Conservation (phyloP, 139 green algal genomes). For the Chlamydomonas asymmetrica region DNA sequence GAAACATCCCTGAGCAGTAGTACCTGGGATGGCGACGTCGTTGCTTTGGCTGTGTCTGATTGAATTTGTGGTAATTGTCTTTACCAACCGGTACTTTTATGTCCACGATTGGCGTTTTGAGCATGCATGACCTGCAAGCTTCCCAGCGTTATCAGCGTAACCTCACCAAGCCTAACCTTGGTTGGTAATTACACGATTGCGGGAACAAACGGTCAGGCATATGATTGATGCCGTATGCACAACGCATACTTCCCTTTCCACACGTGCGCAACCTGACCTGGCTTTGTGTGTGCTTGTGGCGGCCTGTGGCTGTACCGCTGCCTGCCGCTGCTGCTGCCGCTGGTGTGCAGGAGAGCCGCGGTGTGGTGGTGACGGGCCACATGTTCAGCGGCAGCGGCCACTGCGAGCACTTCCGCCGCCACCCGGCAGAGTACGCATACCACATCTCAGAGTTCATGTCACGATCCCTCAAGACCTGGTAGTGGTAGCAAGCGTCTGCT, state of each 20-base stretch:
- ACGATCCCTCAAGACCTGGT: constrained; percentile 26
- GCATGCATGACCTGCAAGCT: too few relatives aligned
- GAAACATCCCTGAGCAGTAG: too few relatives aligned
- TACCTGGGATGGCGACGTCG: too few relatives aligned
- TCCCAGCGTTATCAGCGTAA: not conserved
- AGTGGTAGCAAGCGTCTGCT: too few relatives aligned
- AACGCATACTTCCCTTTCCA: too few relatives aligned
- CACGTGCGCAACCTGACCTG: too few relatives aligned
- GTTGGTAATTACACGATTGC: not conserved
- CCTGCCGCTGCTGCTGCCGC: not conserved
- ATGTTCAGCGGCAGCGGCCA: constrained; percentile 37
- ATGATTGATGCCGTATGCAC: not conserved
- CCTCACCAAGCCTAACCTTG: not conserved
- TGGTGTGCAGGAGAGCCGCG: constrained; percentile 40
- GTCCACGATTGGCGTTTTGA: too few relatives aligned
- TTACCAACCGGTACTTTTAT: too few relatives aligned
- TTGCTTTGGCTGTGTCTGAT: not conserved
- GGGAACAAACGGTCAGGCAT: too few relatives aligned
- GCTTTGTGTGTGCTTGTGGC: not conserved
- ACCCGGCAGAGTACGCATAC: constrained; percentile 50
- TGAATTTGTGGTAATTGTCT: not conserved
- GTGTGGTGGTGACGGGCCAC: constrained; percentile 34
- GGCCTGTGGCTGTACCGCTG: not conserved
- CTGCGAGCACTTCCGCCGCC: constrained; percentile 34
- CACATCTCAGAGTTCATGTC: constrained; percentile 33